Evolutionary conservation across 345 rosid genomes (phyloP).

Genomic region (Erysimum cheiranthoides): DNA sequence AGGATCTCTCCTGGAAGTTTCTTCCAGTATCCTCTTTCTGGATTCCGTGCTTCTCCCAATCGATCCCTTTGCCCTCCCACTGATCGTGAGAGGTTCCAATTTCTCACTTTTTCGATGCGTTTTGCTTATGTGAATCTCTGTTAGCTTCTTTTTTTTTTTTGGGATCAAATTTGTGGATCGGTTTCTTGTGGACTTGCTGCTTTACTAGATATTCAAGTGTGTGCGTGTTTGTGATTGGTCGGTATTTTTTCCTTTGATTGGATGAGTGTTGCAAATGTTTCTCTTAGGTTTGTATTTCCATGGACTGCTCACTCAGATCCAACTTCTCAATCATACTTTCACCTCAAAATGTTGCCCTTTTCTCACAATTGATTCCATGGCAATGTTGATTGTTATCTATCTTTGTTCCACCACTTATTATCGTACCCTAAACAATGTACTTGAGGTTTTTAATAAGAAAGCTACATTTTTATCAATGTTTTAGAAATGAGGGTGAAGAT

Average conservation of each 20-base stretch:
- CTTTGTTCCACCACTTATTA: not conserved
- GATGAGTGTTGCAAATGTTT: conserved; percentile 3
- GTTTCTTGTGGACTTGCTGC: conserved; percentile 19
- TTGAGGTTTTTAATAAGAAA: not conserved
- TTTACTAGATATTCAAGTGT: not conserved
- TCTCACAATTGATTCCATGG: not conserved
- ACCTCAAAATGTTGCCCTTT: not conserved
- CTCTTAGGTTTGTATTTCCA: conserved; percentile 5
- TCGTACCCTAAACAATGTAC: not conserved
- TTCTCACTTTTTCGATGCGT: not conserved
- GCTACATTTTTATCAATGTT: not conserved
- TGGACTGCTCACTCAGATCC: conserved; percentile 3
- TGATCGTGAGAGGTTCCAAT: conserved; percentile 80
- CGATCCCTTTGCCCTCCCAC: conserved; percentile 69
- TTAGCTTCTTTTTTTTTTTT: conserved; percentile 7
- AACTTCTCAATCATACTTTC: conserved; percentile 23
- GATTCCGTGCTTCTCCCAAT: conserved; percentile 81
- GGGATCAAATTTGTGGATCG: conserved; percentile 31
- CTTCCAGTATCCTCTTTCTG: conserved; percentile 86
- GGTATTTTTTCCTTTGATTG: conserved; percentile 5
- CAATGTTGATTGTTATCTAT: no score
- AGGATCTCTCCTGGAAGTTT: conserved; percentile 85
- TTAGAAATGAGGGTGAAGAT: not conserved
- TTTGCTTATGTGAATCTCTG: not conserved
- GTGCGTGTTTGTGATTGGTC: not conserved